These are phyloP conservation scores for Colletotrichum gigasporum DNA, from an alignment of 2,329 filamentous ascomycete genomes.

Conservation along the genomic window DNA sequence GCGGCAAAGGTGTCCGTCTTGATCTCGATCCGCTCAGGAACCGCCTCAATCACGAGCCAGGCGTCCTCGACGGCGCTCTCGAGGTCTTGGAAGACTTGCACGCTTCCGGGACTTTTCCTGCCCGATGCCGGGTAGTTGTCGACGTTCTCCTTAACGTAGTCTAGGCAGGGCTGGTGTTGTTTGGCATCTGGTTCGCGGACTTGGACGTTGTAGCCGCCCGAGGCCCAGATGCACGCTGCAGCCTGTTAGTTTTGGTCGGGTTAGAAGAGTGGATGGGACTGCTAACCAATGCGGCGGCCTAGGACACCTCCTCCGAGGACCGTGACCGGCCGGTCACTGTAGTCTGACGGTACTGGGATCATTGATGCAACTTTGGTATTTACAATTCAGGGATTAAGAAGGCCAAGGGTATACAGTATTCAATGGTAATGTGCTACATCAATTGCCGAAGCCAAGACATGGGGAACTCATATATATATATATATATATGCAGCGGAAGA, in stretches of 20 bases:
- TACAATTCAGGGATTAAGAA: not conserved
- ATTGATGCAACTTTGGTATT: conserved; percentile 9
- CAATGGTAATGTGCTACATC: no score
- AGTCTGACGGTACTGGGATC: conserved; percentile 34
- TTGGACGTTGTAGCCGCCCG: conserved; percentile 52
- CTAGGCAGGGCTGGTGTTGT: conserved; percentile 45
- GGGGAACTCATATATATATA: not conserved
- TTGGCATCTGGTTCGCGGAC: conserved; percentile 52
- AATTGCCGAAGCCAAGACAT: not conserved
- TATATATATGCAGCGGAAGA: not conserved
- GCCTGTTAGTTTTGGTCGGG: not conserved
- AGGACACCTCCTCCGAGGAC: conserved; percentile 54
- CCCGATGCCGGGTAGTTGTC: conserved; percentile 37
- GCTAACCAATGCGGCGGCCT: conserved; percentile 47
- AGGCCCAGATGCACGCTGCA: conserved; percentile 46
- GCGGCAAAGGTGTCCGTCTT: conserved; percentile 59
- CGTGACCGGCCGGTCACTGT: conserved; percentile 42
- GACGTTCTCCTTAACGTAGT: conserved; percentile 50
- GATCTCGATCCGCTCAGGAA: conserved; percentile 58
- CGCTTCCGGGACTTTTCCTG: conserved; percentile 35
- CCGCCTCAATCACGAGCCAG: conserved; percentile 64
- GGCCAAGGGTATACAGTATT: not conserved
- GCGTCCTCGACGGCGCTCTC: conserved; percentile 51
- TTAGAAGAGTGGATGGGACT: not conserved
- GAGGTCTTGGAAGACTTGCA: conserved; percentile 47